Percentiles rank a stretch among this genome's conserved stretches.
Conservation (phyloP, 2,329 filamentous ascomycete genomes). For the Colletotrichum plurivorum region DNA sequence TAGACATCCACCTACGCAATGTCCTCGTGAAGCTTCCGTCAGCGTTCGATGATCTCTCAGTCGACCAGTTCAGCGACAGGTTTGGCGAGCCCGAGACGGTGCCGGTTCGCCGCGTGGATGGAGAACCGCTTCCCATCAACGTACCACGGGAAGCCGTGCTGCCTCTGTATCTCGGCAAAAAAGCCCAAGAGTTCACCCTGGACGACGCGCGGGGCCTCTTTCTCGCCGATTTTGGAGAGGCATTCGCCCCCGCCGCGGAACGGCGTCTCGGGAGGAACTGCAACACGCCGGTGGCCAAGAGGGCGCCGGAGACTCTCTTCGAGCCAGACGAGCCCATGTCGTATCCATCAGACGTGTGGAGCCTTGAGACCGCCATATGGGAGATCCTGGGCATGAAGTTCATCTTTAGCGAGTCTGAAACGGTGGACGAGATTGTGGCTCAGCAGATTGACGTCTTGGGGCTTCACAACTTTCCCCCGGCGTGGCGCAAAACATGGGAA, state of each 20-base stretch:
- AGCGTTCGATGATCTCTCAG: conserved; percentile 43
- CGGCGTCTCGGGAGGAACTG: conserved; percentile 43
- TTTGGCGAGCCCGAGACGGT: conserved; percentile 49
- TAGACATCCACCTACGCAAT: not conserved
- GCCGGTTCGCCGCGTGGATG: conserved; percentile 44
- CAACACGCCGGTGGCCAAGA: conserved; percentile 38
- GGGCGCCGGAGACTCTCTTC: conserved; percentile 31
- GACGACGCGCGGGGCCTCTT: conserved; percentile 46
- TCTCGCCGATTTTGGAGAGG: conserved; percentile 53
- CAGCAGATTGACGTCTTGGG: conserved; percentile 45
- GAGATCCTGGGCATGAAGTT: conserved; percentile 44
- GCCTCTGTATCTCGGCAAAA: conserved; percentile 44
- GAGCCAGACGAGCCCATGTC: conserved; percentile 18
- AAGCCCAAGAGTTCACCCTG: conserved; percentile 42
- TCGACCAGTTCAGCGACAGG: conserved; percentile 49
- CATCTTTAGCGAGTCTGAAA: conserved; percentile 42
- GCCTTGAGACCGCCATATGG: conserved; percentile 42
- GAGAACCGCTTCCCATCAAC: conserved; percentile 45
- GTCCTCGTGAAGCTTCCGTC: not conserved
- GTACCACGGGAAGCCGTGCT: conserved; percentile 45
- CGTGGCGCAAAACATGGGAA: not conserved
- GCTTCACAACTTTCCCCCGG: conserved; percentile 14
- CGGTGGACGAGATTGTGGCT: conserved; percentile 42
- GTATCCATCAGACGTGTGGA: conserved; percentile 43
- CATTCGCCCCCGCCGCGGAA: conserved; percentile 45